phyloP scores from a whole-genome alignment of 306 rosid genomes.

The Cicer chorassanicum region DNA sequence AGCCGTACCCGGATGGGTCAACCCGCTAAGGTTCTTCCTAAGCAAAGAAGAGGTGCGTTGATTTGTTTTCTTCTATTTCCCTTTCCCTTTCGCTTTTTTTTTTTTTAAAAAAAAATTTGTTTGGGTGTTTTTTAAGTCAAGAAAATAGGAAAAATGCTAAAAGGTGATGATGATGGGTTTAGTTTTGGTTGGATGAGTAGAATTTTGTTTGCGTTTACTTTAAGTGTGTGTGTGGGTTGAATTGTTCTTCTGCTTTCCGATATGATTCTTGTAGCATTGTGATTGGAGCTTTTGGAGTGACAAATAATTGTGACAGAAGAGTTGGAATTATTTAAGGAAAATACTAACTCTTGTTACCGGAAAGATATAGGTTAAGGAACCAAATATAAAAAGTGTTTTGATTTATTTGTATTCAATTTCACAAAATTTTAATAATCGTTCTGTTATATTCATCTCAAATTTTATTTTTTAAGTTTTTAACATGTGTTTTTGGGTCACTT shows the following conservation, averaged over 20 bases:
- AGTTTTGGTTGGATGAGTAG: constrained; percentile 2
- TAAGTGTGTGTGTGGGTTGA: constrained; percentile 8
- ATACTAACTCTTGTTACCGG: too few species aligned
- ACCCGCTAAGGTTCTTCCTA: constrained; percentile 62
- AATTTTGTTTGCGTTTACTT: constrained; percentile 44
- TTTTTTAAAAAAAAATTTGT: too few species aligned
- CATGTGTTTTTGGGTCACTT: too few species aligned
- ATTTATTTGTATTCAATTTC: too few species aligned
- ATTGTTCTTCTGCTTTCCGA: neutral
- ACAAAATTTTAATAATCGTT: too few species aligned
- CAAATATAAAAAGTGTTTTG: too few species aligned
- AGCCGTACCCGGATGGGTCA: constrained; percentile 51
- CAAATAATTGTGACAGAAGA: constrained; percentile 14
- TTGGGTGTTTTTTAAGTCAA: constrained; percentile 45
- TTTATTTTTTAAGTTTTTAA: too few species aligned
- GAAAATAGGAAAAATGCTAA: neutral
- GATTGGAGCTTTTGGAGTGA: neutral
- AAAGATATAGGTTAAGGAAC: too few species aligned
- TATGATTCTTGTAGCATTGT: constrained; percentile 1
- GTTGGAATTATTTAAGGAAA: neutral
- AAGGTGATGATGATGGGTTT: constrained; percentile 41
- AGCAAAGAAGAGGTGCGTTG: constrained; percentile 78
- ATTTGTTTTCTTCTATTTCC: constrained; percentile 29
- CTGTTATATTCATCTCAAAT: too few species aligned
- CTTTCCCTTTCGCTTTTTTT: constrained; percentile 12